A percentile compares a stretch with the other conserved stretches of the same genome.
These are phyloP conservation scores for Cercophora sp. DNA, from an alignment of 495 filamentous ascomycete genomes.

Conservation along the genomic window DNA sequence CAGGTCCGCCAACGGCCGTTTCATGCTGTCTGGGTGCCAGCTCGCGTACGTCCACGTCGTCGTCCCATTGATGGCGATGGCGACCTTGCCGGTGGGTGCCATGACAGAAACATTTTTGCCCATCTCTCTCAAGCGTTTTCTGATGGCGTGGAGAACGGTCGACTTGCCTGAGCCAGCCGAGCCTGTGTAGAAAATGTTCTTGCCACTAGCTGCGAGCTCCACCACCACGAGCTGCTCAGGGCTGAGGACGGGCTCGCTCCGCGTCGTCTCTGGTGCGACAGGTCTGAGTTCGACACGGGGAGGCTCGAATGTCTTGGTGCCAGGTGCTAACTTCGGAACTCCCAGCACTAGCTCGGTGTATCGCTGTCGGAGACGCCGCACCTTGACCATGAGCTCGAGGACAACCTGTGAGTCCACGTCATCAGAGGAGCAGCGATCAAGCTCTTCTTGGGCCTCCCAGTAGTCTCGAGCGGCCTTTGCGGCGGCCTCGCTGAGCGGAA, in stretches of 20 bases:
- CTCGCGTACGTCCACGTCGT: conserved; percentile 55
- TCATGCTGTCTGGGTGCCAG: conserved; percentile 40
- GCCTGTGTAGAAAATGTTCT: conserved; percentile 61
- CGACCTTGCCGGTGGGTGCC: conserved; percentile 55
- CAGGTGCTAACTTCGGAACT: conserved; percentile 3
- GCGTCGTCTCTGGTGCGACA: not conserved
- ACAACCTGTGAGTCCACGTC: not conserved
- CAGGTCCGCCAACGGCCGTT: conserved; percentile 17
- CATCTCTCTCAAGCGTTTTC: conserved; percentile 28
- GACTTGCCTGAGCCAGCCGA: conserved; percentile 60
- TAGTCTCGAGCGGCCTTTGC: too few species aligned
- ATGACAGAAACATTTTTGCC: conserved; percentile 44
- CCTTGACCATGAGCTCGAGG: not conserved
- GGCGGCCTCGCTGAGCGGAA: too few species aligned
- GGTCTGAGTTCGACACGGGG: not conserved
- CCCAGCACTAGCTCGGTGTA: conserved; percentile 12
- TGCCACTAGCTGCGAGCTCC: conserved; percentile 41
- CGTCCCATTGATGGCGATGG: conserved; percentile 49
- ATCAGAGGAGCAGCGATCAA: too few species aligned
- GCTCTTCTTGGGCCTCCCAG: too few species aligned
- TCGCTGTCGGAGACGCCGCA: not conserved
- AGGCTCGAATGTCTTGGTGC: conserved; percentile 16
- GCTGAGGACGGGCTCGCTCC: conserved; percentile 27
- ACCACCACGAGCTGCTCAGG: conserved; percentile 47
- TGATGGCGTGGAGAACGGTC: conserved; percentile 50